These are phyloP conservation scores for Hemileia vastatrix DNA, from an alignment of 1,284 basidiomycete genomes.

Conservation along the genomic window DNA sequence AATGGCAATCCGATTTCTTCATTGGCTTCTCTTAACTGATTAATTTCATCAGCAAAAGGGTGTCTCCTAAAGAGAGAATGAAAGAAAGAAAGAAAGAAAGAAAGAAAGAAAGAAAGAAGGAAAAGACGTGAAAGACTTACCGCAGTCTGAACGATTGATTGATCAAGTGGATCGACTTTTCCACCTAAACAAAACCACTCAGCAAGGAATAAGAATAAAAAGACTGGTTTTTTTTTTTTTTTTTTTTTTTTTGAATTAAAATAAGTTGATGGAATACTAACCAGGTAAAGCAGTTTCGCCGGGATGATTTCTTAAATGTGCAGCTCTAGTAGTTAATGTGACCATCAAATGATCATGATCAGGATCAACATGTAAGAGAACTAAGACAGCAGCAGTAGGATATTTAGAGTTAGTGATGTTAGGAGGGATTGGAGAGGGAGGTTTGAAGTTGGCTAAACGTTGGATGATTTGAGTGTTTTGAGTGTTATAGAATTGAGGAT, in stretches of 20 bases:
- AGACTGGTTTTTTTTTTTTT: background rate
- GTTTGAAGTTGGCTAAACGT: no score
- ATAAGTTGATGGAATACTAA: background rate
- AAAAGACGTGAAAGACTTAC: no score
- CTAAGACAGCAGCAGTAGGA: constrained; percentile 17
- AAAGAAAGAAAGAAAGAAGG: background rate
- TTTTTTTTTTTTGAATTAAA: background rate
- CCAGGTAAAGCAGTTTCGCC: constrained; percentile 17
- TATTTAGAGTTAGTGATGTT: no score
- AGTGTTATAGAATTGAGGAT: no score
- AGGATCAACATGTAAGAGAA: constrained; percentile 6
- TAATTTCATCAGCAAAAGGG: background rate
- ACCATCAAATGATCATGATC: constrained; percentile 2
- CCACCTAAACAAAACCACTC: no score
- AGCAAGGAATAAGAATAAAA: no score
- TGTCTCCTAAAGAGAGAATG: background rate
- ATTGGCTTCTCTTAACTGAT: constrained; percentile 13
- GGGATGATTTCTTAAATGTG: constrained; percentile 8
- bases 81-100: background rate
- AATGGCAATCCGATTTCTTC: constrained; percentile 15
- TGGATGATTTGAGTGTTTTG: no score
- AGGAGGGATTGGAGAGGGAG: no score
- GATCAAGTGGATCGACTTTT: constrained; percentile 1
- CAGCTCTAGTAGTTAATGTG: constrained; percentile 14
- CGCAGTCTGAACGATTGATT: constrained; percentile 3